Evolutionary conservation across 768 basidiomycete species (phyloP), one percentile per base, ranked within the genome.

Genomic region (Rhizopogon vesiculosus): DNA sequence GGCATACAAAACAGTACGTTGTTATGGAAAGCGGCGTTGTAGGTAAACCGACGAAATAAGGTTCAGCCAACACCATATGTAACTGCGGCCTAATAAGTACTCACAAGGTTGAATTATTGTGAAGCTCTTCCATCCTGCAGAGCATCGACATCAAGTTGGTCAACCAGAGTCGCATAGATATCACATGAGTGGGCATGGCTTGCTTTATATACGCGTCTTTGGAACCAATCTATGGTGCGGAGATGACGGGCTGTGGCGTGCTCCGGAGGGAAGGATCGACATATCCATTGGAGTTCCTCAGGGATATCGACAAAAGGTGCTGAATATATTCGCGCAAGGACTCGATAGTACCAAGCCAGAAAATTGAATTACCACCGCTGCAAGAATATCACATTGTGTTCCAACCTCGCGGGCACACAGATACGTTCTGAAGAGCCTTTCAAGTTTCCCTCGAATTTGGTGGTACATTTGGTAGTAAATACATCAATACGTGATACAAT

Each of bases 191-290:
- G 61, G 61, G 19, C 40, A 58, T 19, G 40, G 28, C 19, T 61
- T 62, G 19, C 48, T 45, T 19, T 67, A 64, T 43, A 12, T 67
- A 8, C 57, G 65, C n/a, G 56, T 61, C 18, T 69, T 66, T 46
- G 57, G 48, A 25, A 58, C 66, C 15, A 67, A 67, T 40, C 59
- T 62, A 19, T 19, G 55, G 38, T 64, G 62, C 31, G 59, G 63
- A 35, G 57, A 57, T 5, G n/a, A 45, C 29, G 60, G 56, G 22
- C 46, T 35, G 53, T 60, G 60, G 58, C 54, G 12, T 15, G 16
- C 60, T 44, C 56, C 62, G 29, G 52, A 56, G 18, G 53, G 50
- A 39, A 61, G 57, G 22, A 28, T 65, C 18, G 64, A 65, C n/a
- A 8, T 67, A 46, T 62, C 66, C 16, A 58, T 65, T 40, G 68